Evolutionary conservation across 495 filamentous ascomycete genomes (phyloP), one percentile per base, ranked within the genome.

Genomic region (Podospora bellae-mahoneyi): DNA sequence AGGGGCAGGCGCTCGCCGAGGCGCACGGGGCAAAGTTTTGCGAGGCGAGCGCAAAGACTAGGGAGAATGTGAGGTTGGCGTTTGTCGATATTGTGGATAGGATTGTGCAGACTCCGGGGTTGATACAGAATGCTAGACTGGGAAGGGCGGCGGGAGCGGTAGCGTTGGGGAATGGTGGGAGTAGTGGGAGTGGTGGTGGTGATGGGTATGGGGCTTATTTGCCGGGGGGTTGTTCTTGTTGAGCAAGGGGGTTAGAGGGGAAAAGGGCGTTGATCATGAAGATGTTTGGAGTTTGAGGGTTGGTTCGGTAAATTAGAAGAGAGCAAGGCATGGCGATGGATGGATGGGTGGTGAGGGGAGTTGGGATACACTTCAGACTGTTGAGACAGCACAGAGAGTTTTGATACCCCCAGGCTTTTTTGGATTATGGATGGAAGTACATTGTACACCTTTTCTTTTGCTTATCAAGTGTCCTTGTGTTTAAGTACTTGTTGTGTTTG

Each of bases 61-160:
- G 84, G 44, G 81, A 85, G 72, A 84, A 85, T 70, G 79, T 87
- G 18, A 71, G 78, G 55, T 76, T 77, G 71, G 81, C 84, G 27
- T 88, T 88, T 76, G 77, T 84, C 63, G 84, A 86, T 57, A 76
- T 84, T 48, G 84, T 87, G 64, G 80, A 86, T 65, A 72, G 69
- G 64, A 85, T 88, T 62, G 79, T 87, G 32, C 76, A 77, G 32
- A 80, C 75, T 48, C 82, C 81, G 2, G 75, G 76, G 48, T 69
- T 85, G 32, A 71, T 84, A 68, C 67, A 78, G 53, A 72, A 73
- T 4, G 70, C 66, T 5, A 72, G 68, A 64, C 65, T 61, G 64
- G 67, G 68, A 71, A 71, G 68, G 64, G 62, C 39, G 62, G 28
- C 66, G 6, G 69, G 67, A 57, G 67, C 69, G 60, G 64, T 74